A percentile compares a stretch with the other conserved stretches of the same genome.
These are phyloP conservation scores for Pythium biforme DNA, from an alignment of 352 stramenopile genomes.

Conservation along the genomic window DNA sequence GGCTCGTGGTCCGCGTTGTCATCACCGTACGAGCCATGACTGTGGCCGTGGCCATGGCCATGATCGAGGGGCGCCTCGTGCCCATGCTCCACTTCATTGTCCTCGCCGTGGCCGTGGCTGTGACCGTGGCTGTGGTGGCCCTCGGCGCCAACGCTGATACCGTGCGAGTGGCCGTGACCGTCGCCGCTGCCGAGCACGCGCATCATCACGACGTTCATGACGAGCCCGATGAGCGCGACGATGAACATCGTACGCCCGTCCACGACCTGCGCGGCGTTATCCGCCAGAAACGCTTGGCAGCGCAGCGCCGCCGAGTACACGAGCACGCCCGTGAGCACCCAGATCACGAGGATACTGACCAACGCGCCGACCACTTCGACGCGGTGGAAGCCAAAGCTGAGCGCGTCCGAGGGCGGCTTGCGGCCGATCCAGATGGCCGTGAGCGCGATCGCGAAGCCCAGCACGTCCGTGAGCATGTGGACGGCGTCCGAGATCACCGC, in stretches of 20 bases:
- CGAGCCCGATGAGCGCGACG: constrained; percentile 92
- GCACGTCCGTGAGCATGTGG: constrained; percentile 72
- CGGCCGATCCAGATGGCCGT: constrained; percentile 69
- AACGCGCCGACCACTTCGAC: constrained; percentile 96
- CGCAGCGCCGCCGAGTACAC: constrained; percentile 92
- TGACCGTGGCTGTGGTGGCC: constrained; percentile 12
- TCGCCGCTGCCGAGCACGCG: constrained; percentile 70
- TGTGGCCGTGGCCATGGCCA: constrained; percentile 21
- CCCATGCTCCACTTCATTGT: too few relatives aligned
- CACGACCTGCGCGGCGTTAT: constrained; percentile 77
- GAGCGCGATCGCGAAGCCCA: constrained; percentile 76
- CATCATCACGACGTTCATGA: constrained; percentile 96
- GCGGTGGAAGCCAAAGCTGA: constrained; percentile 95
- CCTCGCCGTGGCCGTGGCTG: constrained; percentile 19
- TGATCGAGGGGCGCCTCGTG: too few relatives aligned
- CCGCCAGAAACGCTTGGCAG: constrained; percentile 67
- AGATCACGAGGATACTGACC: constrained; percentile 92
- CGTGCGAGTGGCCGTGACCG: constrained; percentile 45
- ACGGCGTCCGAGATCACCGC: constrained; percentile 93
- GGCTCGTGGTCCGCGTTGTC: constrained; percentile 2
- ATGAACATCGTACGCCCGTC: constrained; percentile 97
- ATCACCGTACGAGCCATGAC: constrained; percentile 17
- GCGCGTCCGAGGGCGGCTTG: constrained; percentile 42
- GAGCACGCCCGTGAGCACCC: constrained; percentile 93
- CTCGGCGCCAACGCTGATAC: constrained; percentile 28